Percentiles rank a stretch among this genome's conserved stretches.
These are phyloP conservation scores for Halteria grandinella DNA, from an alignment of 73 alveolate genomes.

Conservation along the genomic window DNA sequence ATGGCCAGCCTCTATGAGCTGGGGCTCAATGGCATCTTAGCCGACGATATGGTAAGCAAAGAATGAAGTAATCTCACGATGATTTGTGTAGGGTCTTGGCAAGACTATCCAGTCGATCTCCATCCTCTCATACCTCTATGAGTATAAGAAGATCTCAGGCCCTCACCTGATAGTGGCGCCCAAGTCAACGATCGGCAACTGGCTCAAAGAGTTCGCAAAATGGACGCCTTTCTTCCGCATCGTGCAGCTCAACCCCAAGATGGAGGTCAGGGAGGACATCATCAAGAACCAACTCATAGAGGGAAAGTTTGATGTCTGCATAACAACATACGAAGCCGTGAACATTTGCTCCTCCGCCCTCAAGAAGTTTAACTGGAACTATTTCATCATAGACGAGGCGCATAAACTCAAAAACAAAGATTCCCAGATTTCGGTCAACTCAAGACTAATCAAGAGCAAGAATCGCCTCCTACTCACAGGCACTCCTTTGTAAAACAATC, in stretches of 20 bases:
- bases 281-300: conserved; percentile 66
- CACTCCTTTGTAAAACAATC: conserved; percentile 95
- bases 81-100: conserved; percentile 75
- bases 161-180: conserved; percentile 92
- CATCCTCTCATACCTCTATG: conserved; percentile 71
- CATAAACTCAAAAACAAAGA: conserved; percentile 81
- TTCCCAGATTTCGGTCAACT: conserved; percentile 3
- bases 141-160: conserved; percentile 54
- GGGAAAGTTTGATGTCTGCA: conserved; percentile 90
- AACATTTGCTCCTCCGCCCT: conserved; percentile 73
- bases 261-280: conserved; percentile 79
- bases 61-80: neutral
- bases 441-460: conserved; percentile 61
- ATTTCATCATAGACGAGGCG: conserved; percentile 92
- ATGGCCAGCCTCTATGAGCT: conserved; percentile 53
- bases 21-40: conserved; percentile 61
- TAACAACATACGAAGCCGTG: conserved; percentile 95
- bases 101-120: conserved; percentile 83
- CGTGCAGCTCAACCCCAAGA: conserved; percentile 83
- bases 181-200: conserved; percentile 92
- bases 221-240: conserved; percentile 92
- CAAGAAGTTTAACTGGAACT: conserved; percentile 78
- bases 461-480: conserved; percentile 93
- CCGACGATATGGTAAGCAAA: conserved; percentile 82
- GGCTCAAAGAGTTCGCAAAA: conserved; percentile 90